Conservation (phyloP, 768 basidiomycete genomes). For the Pisolithus sp. region DNA sequence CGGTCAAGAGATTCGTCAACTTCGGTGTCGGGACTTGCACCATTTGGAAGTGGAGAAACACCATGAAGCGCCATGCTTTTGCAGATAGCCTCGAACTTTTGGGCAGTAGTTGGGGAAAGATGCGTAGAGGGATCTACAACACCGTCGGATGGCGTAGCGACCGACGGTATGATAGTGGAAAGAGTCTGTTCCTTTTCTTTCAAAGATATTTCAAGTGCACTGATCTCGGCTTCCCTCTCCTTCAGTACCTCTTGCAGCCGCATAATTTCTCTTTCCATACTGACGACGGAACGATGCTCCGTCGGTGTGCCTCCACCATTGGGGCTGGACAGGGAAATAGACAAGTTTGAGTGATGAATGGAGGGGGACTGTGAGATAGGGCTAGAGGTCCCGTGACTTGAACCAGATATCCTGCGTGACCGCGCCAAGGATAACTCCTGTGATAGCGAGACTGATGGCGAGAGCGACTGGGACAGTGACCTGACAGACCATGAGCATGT, state of each 20-base stretch:
- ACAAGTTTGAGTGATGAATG: conserved; percentile 46
- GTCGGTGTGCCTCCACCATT: conserved; percentile 20
- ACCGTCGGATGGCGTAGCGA: conserved; percentile 2
- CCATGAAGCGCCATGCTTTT: conserved; percentile 50
- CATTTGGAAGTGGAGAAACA: conserved; percentile 27
- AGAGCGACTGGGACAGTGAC: conserved; percentile 90
- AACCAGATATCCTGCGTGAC: conserved; percentile 77
- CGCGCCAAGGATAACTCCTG: conserved; percentile 91
- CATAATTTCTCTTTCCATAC: conserved; percentile 94
- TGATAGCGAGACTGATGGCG: conserved; percentile 93
- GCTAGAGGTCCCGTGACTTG: conserved; percentile 68
- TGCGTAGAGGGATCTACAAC: conserved; percentile 27
- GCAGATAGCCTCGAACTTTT: conserved; percentile 71
- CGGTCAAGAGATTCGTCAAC: conserved; percentile 69
- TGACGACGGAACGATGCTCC: conserved; percentile 71
- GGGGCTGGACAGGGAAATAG: conserved; percentile 46
- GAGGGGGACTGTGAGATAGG: conserved; percentile 55
- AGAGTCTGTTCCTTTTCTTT: conserved; percentile 29
- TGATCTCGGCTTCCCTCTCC: conserved; percentile 89
- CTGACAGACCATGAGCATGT: conserved; percentile 32
- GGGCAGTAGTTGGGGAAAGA: conserved; percentile 65
- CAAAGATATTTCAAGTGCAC: conserved; percentile 54
- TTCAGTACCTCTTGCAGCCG: conserved; percentile 88
- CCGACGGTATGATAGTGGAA: not conserved
- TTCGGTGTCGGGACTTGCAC: conserved; percentile 30